Evolutionary conservation across 208 protist genomes (phyloP).

Genomic region (Acanthamoeba sp.): DNA sequence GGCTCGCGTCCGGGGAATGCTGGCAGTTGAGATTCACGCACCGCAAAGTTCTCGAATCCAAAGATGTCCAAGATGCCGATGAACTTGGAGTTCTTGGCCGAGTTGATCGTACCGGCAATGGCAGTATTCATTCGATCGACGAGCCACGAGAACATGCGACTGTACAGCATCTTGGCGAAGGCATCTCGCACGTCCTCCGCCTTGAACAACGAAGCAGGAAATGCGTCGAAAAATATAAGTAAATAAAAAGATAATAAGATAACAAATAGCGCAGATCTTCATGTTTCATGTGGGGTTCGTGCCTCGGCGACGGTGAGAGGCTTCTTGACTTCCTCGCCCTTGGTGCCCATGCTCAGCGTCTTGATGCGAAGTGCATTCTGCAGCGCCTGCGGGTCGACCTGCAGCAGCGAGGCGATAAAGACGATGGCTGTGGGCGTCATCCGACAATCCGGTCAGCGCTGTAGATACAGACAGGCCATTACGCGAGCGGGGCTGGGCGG

Average conservation of each 20-base stretch:
- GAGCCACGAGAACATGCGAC: conserved; percentile 90
- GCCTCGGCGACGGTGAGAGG: conserved; percentile 1
- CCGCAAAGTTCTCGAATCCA: conserved; percentile 94
- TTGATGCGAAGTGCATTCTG: conserved; percentile 68
- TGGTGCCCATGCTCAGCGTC: conserved; percentile 71
- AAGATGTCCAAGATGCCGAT: conserved; percentile 95
- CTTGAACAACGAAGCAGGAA: conserved; percentile 63
- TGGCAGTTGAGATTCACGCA: no score
- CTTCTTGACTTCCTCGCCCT: conserved; percentile 27
- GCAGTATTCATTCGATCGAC: conserved; percentile 88
- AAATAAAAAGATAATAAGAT: not conserved
- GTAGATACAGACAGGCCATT: not conserved
- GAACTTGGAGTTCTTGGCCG: not conserved
- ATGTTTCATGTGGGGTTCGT: no score
- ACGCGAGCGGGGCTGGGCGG: not conserved
- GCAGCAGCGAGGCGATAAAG: conserved; percentile 67
- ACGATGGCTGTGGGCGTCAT: not conserved
- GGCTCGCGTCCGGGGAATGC: no score
- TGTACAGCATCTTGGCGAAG: conserved; percentile 89
- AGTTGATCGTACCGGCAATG: not conserved
- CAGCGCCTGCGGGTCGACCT: conserved; percentile 68
- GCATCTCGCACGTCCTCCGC: conserved; percentile 87
- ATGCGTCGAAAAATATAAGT: not conserved
- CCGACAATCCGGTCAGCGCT: not conserved
- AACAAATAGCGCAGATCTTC: no score